These are phyloP conservation scores for Reticulascus tulasneorum DNA, from an alignment of 2,329 filamentous ascomycete genomes.

Conservation along the genomic window DNA sequence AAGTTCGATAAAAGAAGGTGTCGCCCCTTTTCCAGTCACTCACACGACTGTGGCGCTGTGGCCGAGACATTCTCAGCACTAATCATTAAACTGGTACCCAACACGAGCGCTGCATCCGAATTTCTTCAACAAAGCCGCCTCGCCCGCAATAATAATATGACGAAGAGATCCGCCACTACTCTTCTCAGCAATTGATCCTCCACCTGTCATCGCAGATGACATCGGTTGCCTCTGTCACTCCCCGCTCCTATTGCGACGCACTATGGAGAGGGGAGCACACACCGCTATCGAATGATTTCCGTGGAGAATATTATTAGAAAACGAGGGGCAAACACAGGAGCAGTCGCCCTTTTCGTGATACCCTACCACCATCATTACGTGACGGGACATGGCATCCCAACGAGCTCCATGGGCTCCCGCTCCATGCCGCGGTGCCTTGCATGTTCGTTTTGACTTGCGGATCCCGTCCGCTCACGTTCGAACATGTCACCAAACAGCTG, in stretches of 20 bases:
- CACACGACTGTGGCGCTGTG: constrained; percentile 7
- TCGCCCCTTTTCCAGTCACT: constrained; percentile 1
- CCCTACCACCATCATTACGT: not conserved
- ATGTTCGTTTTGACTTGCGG: constrained; percentile 5
- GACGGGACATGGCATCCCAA: constrained; percentile 10
- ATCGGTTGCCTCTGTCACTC: not conserved
- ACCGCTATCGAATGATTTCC: constrained; percentile 10
- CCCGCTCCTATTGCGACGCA: constrained; percentile 5
- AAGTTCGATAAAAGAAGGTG: no score
- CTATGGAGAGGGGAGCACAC: constrained; percentile 3
- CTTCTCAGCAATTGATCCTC: constrained; percentile 2
- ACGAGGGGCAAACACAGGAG: constrained; percentile 2
- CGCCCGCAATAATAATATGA: no score
- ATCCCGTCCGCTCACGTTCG: constrained; percentile 12
- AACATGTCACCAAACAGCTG: constrained; percentile 9
- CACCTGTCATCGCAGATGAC: constrained; percentile 1
- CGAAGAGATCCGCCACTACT: constrained; percentile 10
- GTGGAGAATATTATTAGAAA: constrained; percentile 9
- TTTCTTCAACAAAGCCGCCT: constrained; percentile 6
- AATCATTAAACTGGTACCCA: no score
- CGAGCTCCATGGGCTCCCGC: constrained; percentile 9
- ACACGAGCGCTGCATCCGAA: constrained; percentile 8
- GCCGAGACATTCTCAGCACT: constrained; percentile 11
- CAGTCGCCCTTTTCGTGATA: not conserved
- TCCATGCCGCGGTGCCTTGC: constrained; percentile 13